Base-by-base conservation (phyloP, 371 early-diverging fungal species). In the Mucor lusitanicus region DNA sequence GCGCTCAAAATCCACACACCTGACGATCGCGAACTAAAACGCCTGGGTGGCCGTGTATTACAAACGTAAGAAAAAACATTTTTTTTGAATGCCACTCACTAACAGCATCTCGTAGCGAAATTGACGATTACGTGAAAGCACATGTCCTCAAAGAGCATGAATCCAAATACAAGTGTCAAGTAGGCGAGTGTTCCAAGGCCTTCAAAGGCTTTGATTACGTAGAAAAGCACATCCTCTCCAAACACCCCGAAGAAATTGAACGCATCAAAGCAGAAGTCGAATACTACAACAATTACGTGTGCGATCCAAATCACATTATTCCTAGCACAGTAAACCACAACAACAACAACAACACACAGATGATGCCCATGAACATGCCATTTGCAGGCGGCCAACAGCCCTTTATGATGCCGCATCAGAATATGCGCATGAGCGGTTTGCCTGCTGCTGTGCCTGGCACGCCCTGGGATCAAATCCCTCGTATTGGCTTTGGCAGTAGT, bases 141-240 rank as follows among this genome's bases (percentile, higher is more conserved):
- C 86, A 87, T 42, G 83, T 86, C 12, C 75, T 84, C 25, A 90
- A 91, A 61, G 93, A 91, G 58, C 87, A 86, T n/a, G 91, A 86
- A 40, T 90, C 91, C 60, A 95, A 95, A 76, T 97, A 81, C 85
- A 90, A 96, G 61, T 98, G 98, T 78, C 87, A 79, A 70, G 84
- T 92, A 23, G 74, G 72, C 1, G 80, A 78, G 40, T 98, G 99
- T 78, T 85, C 85, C 12, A 98, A 98, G 84, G 92, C 96, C 53
- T 98, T 98, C 87, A 91, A 94, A 69, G 97, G 96, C 13, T 88
- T 90, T 55, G 94, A 93, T 67, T 98, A 93, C 87, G 95, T 97
- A 13, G 89, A 88, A 73, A 97, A 97, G 78, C 99, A 98, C 72
- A 90, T 98, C 64, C 68, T 86, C 53, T 78, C 85, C 55, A 98